Percentiles rank a stretch among this genome's conserved stretches.
These are phyloP conservation scores for Asterophora parasitica DNA, from an alignment of 768 basidiomycete species.

Conservation along the genomic window DNA sequence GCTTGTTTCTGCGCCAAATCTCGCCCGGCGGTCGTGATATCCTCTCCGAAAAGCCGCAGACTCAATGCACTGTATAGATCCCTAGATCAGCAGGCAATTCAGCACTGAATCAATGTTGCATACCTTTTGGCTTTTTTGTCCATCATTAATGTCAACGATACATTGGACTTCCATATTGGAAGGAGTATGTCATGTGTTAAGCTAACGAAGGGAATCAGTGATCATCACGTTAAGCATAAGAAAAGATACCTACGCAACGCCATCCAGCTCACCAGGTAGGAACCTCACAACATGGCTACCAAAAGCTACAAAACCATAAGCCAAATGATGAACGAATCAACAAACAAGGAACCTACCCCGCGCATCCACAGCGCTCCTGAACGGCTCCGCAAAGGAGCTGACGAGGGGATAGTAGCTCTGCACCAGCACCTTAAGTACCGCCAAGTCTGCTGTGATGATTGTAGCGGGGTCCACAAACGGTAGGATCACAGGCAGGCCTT, in stretches of 20 bases:
- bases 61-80: constrained; percentile 66
- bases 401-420: constrained; percentile 78
- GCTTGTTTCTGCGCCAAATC: constrained; percentile 23
- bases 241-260: constrained; percentile 44
- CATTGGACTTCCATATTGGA: constrained; percentile 94
- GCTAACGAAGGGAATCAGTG: constrained; percentile 30
- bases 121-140: constrained; percentile 97
- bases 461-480: constrained; percentile 67
- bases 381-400: constrained; percentile 57
- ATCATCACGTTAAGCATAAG: background rate
- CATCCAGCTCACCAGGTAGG: constrained; percentile 45
- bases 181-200: constrained; percentile 77
- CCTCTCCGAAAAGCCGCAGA: constrained; percentile 76
- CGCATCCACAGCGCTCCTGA: constrained; percentile 47
- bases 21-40: constrained; percentile 55
- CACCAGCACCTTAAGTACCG: constrained; percentile 61
- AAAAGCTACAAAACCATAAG: constrained; percentile 34
- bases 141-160: constrained; percentile 86
- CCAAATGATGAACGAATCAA: background rate
- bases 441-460: constrained; percentile 56
- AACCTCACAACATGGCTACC: constrained; percentile 78
- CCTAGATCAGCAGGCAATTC: background rate
- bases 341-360: constrained; percentile 40
- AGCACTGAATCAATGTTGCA: constrained; percentile 7
- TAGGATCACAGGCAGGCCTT: constrained; percentile 81